phyloP scores from a whole-genome alignment of 2,329 filamentous ascomycete genomes.

The Ascochyta lentis region DNA sequence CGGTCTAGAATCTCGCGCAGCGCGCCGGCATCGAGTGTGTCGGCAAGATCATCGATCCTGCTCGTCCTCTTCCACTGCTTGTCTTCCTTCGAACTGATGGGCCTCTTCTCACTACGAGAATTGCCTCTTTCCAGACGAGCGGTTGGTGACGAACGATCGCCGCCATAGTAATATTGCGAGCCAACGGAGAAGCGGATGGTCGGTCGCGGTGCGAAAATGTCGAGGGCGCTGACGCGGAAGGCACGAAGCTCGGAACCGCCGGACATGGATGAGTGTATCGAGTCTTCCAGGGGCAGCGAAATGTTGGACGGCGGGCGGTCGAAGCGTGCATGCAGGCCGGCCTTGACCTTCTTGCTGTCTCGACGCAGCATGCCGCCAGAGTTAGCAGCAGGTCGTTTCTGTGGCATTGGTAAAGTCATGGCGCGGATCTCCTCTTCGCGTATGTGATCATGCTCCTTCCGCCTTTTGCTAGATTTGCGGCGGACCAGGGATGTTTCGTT shows the following conservation, averaged over 20 bases:
- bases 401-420: conserved; percentile 74
- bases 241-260: conserved; percentile 75
- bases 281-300: conserved; percentile 76
- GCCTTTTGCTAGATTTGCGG: conserved; percentile 75
- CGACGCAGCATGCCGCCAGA: conserved; percentile 66
- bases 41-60: conserved; percentile 73
- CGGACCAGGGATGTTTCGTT: conserved; percentile 64
- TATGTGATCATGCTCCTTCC: conserved; percentile 69
- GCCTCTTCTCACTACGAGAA: conserved; percentile 60
- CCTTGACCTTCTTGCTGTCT: conserved; percentile 71
- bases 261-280: conserved; percentile 78
- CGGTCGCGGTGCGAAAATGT: conserved; percentile 83
- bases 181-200: conserved; percentile 77
- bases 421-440: conserved; percentile 88
- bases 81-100: conserved; percentile 53
- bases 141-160: conserved; percentile 40
- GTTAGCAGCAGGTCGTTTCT: conserved; percentile 67
- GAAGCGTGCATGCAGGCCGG: conserved; percentile 61
- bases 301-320: conserved; percentile 71
- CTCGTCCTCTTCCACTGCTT: conserved; percentile 65
- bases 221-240: conserved; percentile 80
- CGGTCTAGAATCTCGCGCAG: conserved; percentile 89
- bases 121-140: conserved; percentile 57
- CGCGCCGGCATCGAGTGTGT: conserved; percentile 83
- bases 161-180: conserved; percentile 61